Conservation (phyloP, 2,329 filamentous ascomycete genomes). For the Aspergillus ustus region DNA sequence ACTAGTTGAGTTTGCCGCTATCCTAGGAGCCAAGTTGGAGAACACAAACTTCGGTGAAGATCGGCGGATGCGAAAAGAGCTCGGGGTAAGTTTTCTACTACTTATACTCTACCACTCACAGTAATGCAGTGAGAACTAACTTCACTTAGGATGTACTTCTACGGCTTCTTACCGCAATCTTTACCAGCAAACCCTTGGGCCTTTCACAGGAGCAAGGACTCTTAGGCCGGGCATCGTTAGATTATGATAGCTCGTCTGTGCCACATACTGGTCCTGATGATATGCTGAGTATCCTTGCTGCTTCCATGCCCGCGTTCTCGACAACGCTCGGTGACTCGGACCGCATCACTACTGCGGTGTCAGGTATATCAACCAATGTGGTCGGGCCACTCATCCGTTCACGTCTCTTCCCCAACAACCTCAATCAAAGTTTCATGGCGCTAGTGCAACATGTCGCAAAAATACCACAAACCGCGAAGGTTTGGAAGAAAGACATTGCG, state of each 20-base stretch:
- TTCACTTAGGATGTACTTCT: conserved; percentile 77
- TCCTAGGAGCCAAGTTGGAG: conserved; percentile 92
- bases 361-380: conserved; percentile 80
- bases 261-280: conserved; percentile 66
- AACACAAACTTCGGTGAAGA: conserved; percentile 98
- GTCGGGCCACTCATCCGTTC: conserved; percentile 81
- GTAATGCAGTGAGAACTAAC: conserved; percentile 24
- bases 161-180: conserved; percentile 86
- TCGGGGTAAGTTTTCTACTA: conserved; percentile 72
- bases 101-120: not conserved
- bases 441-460: conserved; percentile 78
- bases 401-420: conserved; percentile 83
- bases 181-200: conserved; percentile 82
- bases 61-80: conserved; percentile 84
- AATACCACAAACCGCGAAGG: conserved; percentile 79
- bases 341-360: conserved; percentile 76
- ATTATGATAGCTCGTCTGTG: conserved; percentile 44
- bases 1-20: conserved; percentile 84
- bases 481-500: conserved; percentile 88
- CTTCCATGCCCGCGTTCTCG: conserved; percentile 77
- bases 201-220: conserved; percentile 64
- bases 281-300: conserved; percentile 76
- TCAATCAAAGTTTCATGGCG: conserved; percentile 71
- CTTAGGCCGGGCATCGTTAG: conserved; percentile 46
- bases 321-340: conserved; percentile 86